These are phyloP conservation scores for Geotrichum fermentans DNA, from an alignment of 1,139 yeast genomes.

Conservation along the genomic window DNA sequence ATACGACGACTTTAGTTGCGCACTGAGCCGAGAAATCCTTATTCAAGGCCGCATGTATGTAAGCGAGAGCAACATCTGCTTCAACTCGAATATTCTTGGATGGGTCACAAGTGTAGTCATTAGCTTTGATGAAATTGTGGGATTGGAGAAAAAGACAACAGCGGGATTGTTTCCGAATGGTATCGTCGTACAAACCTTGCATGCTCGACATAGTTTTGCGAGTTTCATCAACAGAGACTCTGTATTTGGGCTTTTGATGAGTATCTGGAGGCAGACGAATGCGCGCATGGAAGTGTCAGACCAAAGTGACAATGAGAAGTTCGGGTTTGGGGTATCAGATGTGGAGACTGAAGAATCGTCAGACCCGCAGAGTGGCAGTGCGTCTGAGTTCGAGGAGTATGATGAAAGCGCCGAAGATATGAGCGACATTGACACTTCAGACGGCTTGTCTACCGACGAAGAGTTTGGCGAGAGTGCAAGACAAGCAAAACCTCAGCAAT, in stretches of 20 bases:
- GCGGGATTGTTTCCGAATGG: slow-evolving; percentile 94
- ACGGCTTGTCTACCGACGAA: slow-evolving; percentile 21
- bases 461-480: slow-evolving; percentile 26
- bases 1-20: slow-evolving; percentile 84
- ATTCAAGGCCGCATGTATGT: slow-evolving; percentile 89
- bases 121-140: slow-evolving; percentile 64
- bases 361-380: slow-evolving; percentile 16
- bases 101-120: slow-evolving; percentile 84
- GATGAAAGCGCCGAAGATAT: slow-evolving; percentile 28
- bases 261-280: slow-evolving; percentile 38
- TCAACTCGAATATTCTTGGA: slow-evolving; percentile 86
- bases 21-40: slow-evolving; percentile 78
- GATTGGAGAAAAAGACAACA: slow-evolving; percentile 73
- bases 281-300: slow-evolving; percentile 27
- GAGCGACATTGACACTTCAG: slow-evolving; percentile 21
- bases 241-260: slow-evolving; percentile 59
- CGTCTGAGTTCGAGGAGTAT: slow-evolving; percentile 20
- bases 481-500: slow-evolving; percentile 8
- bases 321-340: slow-evolving; percentile 14
- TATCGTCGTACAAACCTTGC: slow-evolving; percentile 63
- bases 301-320: slow-evolving; percentile 9
- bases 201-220: slow-evolving; percentile 68
- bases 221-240: slow-evolving; percentile 80
- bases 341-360: slow-evolving; percentile 24
- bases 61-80: slow-evolving; percentile 75